A percentile compares a stretch with the other conserved stretches of the same genome.
Conservation (phyloP, 2,329 filamentous ascomycete species). For the Stemphylium vesicarium region DNA sequence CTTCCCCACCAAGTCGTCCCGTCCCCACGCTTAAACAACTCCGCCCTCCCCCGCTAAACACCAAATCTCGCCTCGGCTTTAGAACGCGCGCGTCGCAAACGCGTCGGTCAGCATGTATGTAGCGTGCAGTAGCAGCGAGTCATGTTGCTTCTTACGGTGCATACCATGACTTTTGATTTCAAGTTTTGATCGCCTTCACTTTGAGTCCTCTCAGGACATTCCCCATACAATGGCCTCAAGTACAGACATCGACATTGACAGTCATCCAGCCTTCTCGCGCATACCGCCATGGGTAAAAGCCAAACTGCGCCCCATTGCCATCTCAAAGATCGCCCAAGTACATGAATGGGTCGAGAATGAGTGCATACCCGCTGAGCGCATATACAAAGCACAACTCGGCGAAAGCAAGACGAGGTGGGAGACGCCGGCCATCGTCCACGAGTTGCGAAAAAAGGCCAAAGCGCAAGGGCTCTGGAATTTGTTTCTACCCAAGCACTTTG, state of each 20-base stretch:
- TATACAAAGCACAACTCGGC: slow-evolving; percentile 51
- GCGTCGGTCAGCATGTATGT: slow-evolving; percentile 12
- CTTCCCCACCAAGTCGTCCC: not conserved
- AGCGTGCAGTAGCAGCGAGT: slow-evolving; percentile 20
- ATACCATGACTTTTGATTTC: slow-evolving; percentile 4
- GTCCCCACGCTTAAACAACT: slow-evolving; percentile 32
- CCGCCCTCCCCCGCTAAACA: slow-evolving; percentile 25
- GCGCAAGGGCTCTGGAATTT: slow-evolving; percentile 50
- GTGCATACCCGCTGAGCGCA: slow-evolving; percentile 53
- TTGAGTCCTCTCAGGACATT: not conserved
- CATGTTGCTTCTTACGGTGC: slow-evolving; percentile 20
- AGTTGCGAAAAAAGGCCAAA: slow-evolving; percentile 53
- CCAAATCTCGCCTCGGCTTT: slow-evolving; percentile 7
- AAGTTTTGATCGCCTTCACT: slow-evolving; percentile 6
- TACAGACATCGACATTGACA: slow-evolving; percentile 30
- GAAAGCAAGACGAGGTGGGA: slow-evolving; percentile 43
- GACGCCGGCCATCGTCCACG: slow-evolving; percentile 51
- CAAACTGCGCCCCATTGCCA: slow-evolving; percentile 55
- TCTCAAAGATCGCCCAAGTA: slow-evolving; percentile 53
- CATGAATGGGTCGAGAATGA: slow-evolving; percentile 55
- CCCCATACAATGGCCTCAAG: slow-evolving; percentile 22
- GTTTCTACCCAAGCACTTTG: slow-evolving; percentile 51
- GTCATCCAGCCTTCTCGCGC: slow-evolving; percentile 47
- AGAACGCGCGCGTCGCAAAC: slow-evolving; percentile 21
- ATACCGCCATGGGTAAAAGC: slow-evolving; percentile 57